A percentile compares a stretch with the other conserved stretches of the same genome.
Evolutionary conservation across 352 stramenopile species (phyloP).

Genomic region (Phytophthora ohioensis): DNA sequence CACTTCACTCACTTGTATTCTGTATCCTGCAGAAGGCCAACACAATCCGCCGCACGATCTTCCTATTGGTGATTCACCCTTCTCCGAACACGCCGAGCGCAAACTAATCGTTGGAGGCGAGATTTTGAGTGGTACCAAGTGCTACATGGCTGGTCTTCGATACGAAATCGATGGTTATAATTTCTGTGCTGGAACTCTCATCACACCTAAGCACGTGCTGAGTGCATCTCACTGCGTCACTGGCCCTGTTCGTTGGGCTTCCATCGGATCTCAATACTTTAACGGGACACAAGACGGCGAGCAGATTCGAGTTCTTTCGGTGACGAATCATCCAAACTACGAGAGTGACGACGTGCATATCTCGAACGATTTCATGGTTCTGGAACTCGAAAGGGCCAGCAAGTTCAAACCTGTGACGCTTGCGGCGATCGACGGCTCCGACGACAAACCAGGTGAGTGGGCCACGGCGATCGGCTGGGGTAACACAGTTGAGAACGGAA

Average conservation of each 20-base stretch:
- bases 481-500: slow-evolving; percentile 22
- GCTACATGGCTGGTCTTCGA: too few species aligned
- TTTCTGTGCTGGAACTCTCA: too few species aligned
- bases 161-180: too few species aligned
- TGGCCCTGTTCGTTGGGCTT: slow-evolving; percentile 13
- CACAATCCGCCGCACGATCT: too few species aligned
- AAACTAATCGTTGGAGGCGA: too few species aligned
- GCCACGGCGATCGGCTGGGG: slow-evolving; percentile 36
- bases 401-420: slow-evolving; percentile 25
- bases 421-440: slow-evolving; percentile 4
- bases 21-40: too few species aligned
- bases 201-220: too few species aligned
- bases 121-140: too few species aligned
- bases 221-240: too few species aligned
- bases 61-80: too few species aligned
- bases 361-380: slow-evolving; percentile 45
- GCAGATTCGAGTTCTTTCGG: slow-evolving; percentile 20
- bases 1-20: too few species aligned
- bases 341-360: slow-evolving; percentile 9
- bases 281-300: slow-evolving; percentile 31
- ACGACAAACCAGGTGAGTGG: slow-evolving; percentile 31
- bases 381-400: slow-evolving; percentile 48
- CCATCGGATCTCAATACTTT: slow-evolving; percentile 16
- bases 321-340: slow-evolving; percentile 26
- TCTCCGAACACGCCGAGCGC: too few species aligned